Evolutionary conservation across 495 filamentous ascomycete genomes (phyloP).

Genomic region (Talaromyces proteolyticus): DNA sequence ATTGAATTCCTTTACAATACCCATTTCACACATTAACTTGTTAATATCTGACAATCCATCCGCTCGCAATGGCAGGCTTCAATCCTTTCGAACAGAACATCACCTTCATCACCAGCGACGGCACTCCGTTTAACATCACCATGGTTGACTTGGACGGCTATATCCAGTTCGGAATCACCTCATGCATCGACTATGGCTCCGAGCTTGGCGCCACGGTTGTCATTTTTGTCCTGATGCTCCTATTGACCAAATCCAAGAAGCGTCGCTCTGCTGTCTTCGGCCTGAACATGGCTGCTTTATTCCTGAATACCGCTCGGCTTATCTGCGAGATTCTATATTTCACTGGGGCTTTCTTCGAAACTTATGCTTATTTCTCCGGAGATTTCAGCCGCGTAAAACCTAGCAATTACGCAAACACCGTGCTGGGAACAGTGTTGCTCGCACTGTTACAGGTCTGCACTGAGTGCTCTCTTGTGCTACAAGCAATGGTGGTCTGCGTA

Average conservation of each 20-base stretch:
- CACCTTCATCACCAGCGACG: constrained; percentile 45
- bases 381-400: constrained; percentile 50
- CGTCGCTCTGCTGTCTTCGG: constrained; percentile 54
- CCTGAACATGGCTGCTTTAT: constrained; percentile 56
- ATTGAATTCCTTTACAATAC: no score
- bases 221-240: constrained; percentile 58
- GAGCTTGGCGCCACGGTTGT: constrained; percentile 71
- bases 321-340: constrained; percentile 54
- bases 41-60: not conserved
- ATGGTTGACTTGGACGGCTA: constrained; percentile 42
- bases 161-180: constrained; percentile 42
- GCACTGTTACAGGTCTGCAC: constrained; percentile 56
- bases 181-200: constrained; percentile 61
- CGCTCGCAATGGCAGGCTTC: constrained; percentile 29
- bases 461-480: constrained; percentile 63
- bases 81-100: constrained; percentile 55
- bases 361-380: constrained; percentile 51
- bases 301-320: constrained; percentile 55
- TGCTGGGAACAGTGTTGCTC: constrained; percentile 46
- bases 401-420: constrained; percentile 41
- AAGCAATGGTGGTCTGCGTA: constrained; percentile 58
- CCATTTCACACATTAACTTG: not conserved
- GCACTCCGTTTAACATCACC: constrained; percentile 43
- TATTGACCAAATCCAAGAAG: constrained; percentile 59
- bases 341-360: constrained; percentile 47